These are phyloP conservation scores for Dioscorea dumetorum DNA, from an alignment of 106 monocot species.

Conservation along the genomic window DNA sequence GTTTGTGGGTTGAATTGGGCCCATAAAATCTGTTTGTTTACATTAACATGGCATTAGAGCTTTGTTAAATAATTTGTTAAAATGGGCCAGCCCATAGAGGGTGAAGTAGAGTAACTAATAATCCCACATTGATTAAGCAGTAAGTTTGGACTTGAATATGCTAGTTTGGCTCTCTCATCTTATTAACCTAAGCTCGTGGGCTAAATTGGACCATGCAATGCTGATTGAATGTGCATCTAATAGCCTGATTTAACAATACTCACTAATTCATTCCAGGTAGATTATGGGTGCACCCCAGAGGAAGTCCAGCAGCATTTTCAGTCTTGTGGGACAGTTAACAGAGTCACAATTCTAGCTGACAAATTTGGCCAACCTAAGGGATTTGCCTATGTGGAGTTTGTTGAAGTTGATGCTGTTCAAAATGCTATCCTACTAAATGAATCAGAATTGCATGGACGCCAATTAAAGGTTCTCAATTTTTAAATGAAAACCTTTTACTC, in stretches of 20 bases:
- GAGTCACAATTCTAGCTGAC: conserved; percentile 48
- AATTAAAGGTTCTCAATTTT: conserved; percentile 25
- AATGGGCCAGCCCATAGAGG: too few species aligned
- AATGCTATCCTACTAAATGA: conserved; percentile 47
- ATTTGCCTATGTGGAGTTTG: conserved; percentile 55
- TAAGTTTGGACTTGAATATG: background rate
- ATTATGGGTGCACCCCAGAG: conserved; percentile 55
- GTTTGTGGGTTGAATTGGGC: too few species aligned
- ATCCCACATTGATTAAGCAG: background rate
- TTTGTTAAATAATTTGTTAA: too few species aligned
- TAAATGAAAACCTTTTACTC: background rate
- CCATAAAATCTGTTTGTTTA: too few species aligned
- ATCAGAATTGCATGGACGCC: conserved; percentile 50
- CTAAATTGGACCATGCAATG: background rate
- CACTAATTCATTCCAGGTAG: conserved; percentile 19
- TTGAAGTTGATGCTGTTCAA: conserved; percentile 49
- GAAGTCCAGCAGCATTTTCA: conserved; percentile 54
- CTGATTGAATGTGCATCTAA: too few species aligned
- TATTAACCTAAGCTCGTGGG: background rate
- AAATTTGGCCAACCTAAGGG: conserved; percentile 55
- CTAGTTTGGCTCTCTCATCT: background rate
- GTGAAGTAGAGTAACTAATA: too few species aligned
- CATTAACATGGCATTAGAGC: too few species aligned
- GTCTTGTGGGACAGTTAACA: conserved; percentile 51
- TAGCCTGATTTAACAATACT: background rate